Percentiles rank a stretch among this genome's conserved stretches.
phyloP scores from a whole-genome alignment of 1,284 basidiomycete genomes.

The Austropuccinia psidii region DNA sequence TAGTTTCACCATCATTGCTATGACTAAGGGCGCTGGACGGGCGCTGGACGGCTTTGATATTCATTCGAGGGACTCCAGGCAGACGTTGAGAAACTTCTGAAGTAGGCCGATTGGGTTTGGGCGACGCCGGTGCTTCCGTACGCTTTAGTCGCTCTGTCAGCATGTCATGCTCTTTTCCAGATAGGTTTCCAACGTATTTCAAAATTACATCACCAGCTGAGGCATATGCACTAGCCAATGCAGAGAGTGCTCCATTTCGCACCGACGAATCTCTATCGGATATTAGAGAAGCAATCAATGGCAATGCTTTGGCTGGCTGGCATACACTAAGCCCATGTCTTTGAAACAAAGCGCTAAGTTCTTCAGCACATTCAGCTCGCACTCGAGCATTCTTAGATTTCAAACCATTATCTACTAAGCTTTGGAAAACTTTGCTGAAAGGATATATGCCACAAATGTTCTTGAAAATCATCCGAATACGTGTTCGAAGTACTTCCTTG shows the following conservation, averaged over 20 bases:
- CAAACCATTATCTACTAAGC: constrained; percentile 75
- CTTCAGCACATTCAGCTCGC: constrained; percentile 73
- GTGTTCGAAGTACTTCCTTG: constrained; percentile 49
- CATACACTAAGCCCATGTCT: constrained; percentile 75
- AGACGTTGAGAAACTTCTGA: constrained; percentile 23
- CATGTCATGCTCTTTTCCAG: constrained; percentile 80
- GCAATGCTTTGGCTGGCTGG: constrained; percentile 64
- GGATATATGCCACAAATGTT: constrained; percentile 61
- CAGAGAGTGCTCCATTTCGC: constrained; percentile 69
- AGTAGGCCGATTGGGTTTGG: constrained; percentile 16
- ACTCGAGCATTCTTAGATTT: constrained; percentile 84
- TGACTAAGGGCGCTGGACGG: constrained; percentile 53
- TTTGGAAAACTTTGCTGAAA: constrained; percentile 78
- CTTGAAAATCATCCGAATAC: constrained; percentile 52
- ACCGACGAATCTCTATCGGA: constrained; percentile 80
- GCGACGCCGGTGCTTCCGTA: constrained; percentile 53
- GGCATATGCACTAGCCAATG: constrained; percentile 74
- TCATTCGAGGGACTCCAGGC: constrained; percentile 13
- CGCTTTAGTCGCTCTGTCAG: constrained; percentile 81
- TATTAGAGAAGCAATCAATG: constrained; percentile 68
- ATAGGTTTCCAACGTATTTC: constrained; percentile 65
- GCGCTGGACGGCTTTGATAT: constrained; percentile 50
- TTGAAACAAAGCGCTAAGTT: constrained; percentile 67
- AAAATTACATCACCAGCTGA: constrained; percentile 79
- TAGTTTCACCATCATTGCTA: neutral